Evolutionary conservation across 768 basidiomycete genomes (phyloP).

Genomic region (Podaxis pistillaris): DNA sequence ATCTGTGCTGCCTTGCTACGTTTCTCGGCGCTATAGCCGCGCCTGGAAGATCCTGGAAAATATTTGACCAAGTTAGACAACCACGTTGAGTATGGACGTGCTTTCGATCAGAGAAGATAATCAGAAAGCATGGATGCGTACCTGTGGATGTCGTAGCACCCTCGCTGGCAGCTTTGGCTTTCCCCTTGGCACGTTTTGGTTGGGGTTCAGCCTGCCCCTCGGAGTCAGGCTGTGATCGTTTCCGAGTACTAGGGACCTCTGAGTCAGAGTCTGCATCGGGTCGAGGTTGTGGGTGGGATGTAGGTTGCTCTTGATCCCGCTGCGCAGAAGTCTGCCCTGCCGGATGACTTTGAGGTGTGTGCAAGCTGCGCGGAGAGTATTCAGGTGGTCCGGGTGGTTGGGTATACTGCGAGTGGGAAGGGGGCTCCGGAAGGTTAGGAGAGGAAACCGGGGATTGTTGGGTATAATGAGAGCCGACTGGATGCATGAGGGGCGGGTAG

Average conservation of each 20-base stretch:
- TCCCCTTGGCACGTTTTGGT: slow-evolving; percentile 32
- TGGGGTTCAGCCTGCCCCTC: slow-evolving; percentile 37
- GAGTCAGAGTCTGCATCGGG: slow-evolving; percentile 8
- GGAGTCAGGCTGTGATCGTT: slow-evolving; percentile 34
- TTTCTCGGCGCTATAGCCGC: slow-evolving; percentile 72
- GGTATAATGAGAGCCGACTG: slow-evolving; percentile 3
- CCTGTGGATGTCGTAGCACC: slow-evolving; percentile 21
- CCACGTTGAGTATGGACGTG: slow-evolving; percentile 1
- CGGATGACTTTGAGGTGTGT: neutral
- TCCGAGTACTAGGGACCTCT: slow-evolving; percentile 21
- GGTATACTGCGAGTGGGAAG: slow-evolving; percentile 11
- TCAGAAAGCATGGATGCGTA: slow-evolving; percentile 19
- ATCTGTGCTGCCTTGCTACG: slow-evolving; percentile 68
- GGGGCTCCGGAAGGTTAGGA: neutral
- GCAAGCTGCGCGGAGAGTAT: neutral
- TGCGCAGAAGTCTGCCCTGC: neutral
- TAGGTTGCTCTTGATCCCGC: neutral
- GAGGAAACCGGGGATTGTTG: neutral
- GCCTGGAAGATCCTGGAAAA: slow-evolving; percentile 46
- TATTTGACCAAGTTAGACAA: slow-evolving; percentile 6
- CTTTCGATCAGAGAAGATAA: slow-evolving; percentile 13
- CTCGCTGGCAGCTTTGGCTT: slow-evolving; percentile 43
- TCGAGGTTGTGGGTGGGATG: neutral
- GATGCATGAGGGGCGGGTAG: neutral
- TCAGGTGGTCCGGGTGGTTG: slow-evolving; percentile 13